Percentiles rank a stretch among this genome's conserved stretches.
Conservation (phyloP, 768 basidiomycete genomes). For the Chlorophyllum brunneum region DNA sequence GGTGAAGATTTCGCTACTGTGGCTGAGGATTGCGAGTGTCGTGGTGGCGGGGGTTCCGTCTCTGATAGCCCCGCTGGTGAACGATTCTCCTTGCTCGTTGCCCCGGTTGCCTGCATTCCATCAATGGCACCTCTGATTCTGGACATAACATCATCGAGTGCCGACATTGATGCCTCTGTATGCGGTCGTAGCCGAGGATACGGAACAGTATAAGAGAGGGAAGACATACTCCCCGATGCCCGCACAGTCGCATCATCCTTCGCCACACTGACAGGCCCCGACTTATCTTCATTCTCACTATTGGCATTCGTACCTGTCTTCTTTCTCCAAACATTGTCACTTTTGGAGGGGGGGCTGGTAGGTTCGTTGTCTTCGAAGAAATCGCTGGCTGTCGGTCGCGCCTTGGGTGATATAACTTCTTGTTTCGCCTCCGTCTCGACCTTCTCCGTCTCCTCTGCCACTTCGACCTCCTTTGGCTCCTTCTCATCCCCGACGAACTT, state of each 20-base stretch:
- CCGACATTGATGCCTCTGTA: constrained; percentile 57
- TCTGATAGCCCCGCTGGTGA: constrained; percentile 27
- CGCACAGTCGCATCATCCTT: constrained; percentile 8
- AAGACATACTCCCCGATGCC: not conserved
- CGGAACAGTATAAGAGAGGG: constrained; percentile 10
- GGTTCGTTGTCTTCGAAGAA: constrained; percentile 57
- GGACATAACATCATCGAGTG: constrained; percentile 79
- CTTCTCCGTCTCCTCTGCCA: constrained; percentile 15
- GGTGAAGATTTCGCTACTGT: constrained; percentile 19
- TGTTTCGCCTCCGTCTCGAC: constrained; percentile 17
- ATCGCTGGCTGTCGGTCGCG: constrained; percentile 58
- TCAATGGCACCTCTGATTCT: constrained; percentile 80
- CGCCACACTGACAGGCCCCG: not conserved
- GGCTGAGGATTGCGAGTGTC: constrained; percentile 17
- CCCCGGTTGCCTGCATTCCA: constrained; percentile 48
- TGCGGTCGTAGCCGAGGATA: constrained; percentile 28
- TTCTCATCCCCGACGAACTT: constrained; percentile 52
- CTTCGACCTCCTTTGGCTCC: constrained; percentile 20
- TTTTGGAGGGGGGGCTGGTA: constrained; percentile 23
- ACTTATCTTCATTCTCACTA: not conserved
- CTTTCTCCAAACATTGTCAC: constrained; percentile 45
- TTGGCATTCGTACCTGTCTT: constrained; percentile 13
- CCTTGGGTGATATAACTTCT: constrained; percentile 13
- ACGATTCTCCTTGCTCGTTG: constrained; percentile 23
- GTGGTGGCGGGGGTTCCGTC: constrained; percentile 19